These are phyloP conservation scores for Urostyla sp. DNA, from an alignment of 73 alveolate genomes.

Conservation along the genomic window DNA sequence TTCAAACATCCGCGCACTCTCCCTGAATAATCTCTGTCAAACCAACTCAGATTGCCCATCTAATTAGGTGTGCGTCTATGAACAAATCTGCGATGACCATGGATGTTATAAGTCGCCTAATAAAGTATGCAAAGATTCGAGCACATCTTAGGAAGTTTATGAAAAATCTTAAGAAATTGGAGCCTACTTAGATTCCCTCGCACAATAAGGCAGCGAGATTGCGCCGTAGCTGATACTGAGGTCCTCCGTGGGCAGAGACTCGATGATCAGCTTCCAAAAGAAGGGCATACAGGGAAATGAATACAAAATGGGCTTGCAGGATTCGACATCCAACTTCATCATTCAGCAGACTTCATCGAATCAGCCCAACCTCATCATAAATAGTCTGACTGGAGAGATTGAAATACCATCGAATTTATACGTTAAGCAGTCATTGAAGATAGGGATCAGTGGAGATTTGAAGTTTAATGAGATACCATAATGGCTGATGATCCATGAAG, in stretches of 20 bases:
- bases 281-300: neutral
- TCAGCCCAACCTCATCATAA: neutral
- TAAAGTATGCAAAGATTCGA: neutral
- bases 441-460: slow-evolving; percentile 2
- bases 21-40: neutral
- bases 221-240: slow-evolving; percentile 2
- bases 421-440: neutral
- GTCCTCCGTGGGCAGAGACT: slow-evolving; percentile 8
- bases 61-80: neutral
- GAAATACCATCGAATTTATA: neutral
- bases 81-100: neutral
- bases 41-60: neutral
- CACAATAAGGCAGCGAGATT: neutral
- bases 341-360: neutral
- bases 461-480: neutral
- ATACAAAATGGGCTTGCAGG: slow-evolving; percentile 21
- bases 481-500: slow-evolving; percentile 50
- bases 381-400: slow-evolving; percentile 22
- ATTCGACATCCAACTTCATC: neutral
- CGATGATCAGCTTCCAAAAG: slow-evolving; percentile 14
- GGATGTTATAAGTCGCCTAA: neutral
- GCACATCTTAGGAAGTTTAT: neutral
- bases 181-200: neutral
- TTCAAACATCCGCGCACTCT: neutral
- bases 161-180: neutral